Conservation (phyloP, 352 stramenopile genomes). For the Pilasporangium apinafurcum region DNA sequence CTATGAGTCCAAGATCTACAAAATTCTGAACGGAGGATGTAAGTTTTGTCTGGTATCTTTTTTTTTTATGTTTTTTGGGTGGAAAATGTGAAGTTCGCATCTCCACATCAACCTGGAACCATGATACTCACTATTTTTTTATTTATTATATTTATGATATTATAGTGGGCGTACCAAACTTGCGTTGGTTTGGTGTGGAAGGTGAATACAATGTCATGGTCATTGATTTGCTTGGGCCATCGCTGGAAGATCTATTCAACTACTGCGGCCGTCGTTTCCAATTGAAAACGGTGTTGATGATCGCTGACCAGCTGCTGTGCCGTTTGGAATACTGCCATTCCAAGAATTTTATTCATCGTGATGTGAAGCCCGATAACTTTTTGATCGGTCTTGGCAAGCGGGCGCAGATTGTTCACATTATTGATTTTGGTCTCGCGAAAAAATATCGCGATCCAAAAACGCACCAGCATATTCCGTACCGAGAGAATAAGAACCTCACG, state of each 20-base stretch:
- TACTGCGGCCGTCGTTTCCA: slow-evolving; percentile 86
- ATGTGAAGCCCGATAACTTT: slow-evolving; percentile 91
- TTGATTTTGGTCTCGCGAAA: slow-evolving; percentile 89
- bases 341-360: slow-evolving; percentile 88
- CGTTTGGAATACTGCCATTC: slow-evolving; percentile 86
- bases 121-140: slow-evolving; percentile 4
- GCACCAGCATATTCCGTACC: slow-evolving; percentile 88
- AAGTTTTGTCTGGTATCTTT: slow-evolving; percentile 33
- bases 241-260: slow-evolving; percentile 87
- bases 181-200: slow-evolving; percentile 99
- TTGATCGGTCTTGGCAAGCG: slow-evolving; percentile 83
- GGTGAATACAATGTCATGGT: slow-evolving; percentile 99
- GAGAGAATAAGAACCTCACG: slow-evolving; percentile 90
- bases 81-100: neutral
- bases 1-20: slow-evolving; percentile 99
- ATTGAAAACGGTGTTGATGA: slow-evolving; percentile 96
- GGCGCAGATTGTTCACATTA: slow-evolving; percentile 83
- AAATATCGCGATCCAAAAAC: slow-evolving; percentile 88
- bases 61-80: neutral
- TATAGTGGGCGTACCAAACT: slow-evolving; percentile 96
- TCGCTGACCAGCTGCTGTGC: slow-evolving; percentile 82
- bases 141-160: slow-evolving; percentile 8
- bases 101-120: neutral
- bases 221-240: slow-evolving; percentile 98
- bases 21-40: slow-evolving; percentile 98